Base-by-base conservation (phyloP, 1,139 yeast genomes). In the Taphrina sp. region DNA sequence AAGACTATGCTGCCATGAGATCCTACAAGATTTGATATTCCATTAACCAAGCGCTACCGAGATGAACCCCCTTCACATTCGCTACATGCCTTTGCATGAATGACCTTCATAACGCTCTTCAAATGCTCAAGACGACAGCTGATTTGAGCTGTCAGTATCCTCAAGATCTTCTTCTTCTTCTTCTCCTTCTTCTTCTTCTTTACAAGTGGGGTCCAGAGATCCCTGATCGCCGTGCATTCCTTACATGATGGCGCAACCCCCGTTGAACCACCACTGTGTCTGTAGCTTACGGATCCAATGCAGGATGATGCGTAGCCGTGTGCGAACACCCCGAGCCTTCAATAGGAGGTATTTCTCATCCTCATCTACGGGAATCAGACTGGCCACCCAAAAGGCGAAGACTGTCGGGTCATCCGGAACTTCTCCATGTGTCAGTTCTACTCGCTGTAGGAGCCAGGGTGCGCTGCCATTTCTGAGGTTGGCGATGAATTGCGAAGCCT, bases 371-470 rank as follows among this genome's bases (percentile, higher is more conserved):
- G 57, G 57, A 3, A 53, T 38, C 29, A 53, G 34, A 38, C 47
- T 53, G 14, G 57, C 57, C 23, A 53, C 52, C 57, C 57, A 53
- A 34, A 53, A 53, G 4, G 46, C 47, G 17, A 44, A 46, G 29
- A 45, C 52, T 5, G 42, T 42, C 12, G 52, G 52, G 19, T 46
- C 52, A 14, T 26, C 52, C 22, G 52, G 52, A 10, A 42, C 42
- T 12, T 26, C 52, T 5, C 52, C 57, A 17, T 53, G 52, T n/a
- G 52, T 44, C 7, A 45, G 41, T 24, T 53, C 52, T 5, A 53
- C 37, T 7, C 42, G 53, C 28, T 42, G 46, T 23, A 45, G 28
- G 5, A 38, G 31, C 46, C 57, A 45, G n/a, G 46, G 49, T 12
- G 52, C 46, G 26, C 45, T 45, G 1, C 57, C 46, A 19, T 39